phyloP scores from a whole-genome alignment of 164 flowering plant species.

The Aristolochia fimbriata region DNA sequence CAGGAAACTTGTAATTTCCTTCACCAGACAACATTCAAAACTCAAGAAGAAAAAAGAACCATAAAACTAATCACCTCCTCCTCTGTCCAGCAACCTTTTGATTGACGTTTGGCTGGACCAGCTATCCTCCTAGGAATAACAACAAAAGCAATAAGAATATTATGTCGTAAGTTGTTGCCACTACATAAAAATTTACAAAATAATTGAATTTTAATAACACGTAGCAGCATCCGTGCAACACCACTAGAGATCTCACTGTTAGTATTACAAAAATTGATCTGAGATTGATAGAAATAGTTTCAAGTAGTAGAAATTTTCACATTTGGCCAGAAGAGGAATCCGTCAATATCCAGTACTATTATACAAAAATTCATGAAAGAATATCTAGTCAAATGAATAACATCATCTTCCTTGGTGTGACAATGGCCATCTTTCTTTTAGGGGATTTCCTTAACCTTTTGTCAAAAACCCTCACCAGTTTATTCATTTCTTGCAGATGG shows the following conservation, averaged over 20 bases:
- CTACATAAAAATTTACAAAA: neutral
- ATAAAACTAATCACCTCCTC: slow-evolving; percentile 33
- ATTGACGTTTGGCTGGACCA: slow-evolving; percentile 45
- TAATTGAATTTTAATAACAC: neutral
- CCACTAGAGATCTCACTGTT: neutral
- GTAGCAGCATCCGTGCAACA: neutral
- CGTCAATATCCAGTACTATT: too few species aligned
- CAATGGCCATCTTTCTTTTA: too few species aligned
- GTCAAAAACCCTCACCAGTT: too few species aligned
- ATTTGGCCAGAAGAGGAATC: too few species aligned
- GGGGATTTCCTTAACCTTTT: too few species aligned
- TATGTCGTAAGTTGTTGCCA: neutral
- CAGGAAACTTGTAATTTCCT: too few species aligned
- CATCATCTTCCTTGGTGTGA: too few species aligned
- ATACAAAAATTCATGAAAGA: too few species aligned
- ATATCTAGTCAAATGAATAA: too few species aligned
- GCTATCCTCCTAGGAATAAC: slow-evolving; percentile 22
- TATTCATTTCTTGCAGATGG: too few species aligned
- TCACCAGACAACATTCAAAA: neutral
- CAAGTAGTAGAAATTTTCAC: too few species aligned
- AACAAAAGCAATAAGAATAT: neutral
- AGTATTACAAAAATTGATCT: neutral
- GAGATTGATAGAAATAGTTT: neutral
- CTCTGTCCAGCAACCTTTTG: slow-evolving; percentile 57
- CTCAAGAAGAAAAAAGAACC: neutral